Evolutionary conservation across 225 moss, liverwort and hornwort species (phyloP).

Genomic region (Marchantia paleacea): DNA sequence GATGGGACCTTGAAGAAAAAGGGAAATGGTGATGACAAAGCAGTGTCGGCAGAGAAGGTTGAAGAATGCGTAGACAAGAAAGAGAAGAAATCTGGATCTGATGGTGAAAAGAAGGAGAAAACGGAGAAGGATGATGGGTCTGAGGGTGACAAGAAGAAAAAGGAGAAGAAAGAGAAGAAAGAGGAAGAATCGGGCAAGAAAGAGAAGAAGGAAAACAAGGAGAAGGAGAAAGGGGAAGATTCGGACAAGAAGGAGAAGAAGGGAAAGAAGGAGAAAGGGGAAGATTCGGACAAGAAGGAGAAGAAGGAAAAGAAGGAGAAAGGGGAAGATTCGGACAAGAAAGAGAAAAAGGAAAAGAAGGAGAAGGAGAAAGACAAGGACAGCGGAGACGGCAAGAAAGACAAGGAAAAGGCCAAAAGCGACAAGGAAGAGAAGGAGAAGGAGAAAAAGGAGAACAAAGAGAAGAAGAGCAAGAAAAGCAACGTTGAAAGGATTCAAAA

Average conservation of each 20-base stretch:
- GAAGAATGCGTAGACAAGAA: not conserved
- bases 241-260: slow-evolving; percentile 5
- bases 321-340: not conserved
- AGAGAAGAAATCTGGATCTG: not conserved
- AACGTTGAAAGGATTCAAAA: slow-evolving; percentile 33
- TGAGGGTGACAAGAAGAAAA: not conserved
- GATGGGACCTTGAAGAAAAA: not conserved
- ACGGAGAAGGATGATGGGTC: not conserved
- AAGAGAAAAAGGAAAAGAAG: slow-evolving; percentile 3
- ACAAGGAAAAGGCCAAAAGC: slow-evolving; percentile 14
- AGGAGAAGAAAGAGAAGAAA: not conserved
- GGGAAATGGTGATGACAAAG: not conserved
- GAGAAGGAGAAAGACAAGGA: slow-evolving; percentile 6
- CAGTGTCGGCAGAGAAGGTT: not conserved
- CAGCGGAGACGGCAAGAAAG: slow-evolving; percentile 5
- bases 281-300: not conserved
- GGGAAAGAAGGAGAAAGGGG: not conserved
- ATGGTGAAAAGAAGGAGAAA: slow-evolving; percentile 8
- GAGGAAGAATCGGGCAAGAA: not conserved
- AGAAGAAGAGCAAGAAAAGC: slow-evolving; percentile 21
- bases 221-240: slow-evolving; percentile 10
- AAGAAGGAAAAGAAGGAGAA: slow-evolving; percentile 10
- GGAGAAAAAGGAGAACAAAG: slow-evolving; percentile 21
- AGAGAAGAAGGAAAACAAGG: slow-evolving; percentile 10
- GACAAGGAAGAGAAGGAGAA: slow-evolving; percentile 7